Conservation (phyloP, 345 rosid genomes). For the Acer negundo region DNA sequence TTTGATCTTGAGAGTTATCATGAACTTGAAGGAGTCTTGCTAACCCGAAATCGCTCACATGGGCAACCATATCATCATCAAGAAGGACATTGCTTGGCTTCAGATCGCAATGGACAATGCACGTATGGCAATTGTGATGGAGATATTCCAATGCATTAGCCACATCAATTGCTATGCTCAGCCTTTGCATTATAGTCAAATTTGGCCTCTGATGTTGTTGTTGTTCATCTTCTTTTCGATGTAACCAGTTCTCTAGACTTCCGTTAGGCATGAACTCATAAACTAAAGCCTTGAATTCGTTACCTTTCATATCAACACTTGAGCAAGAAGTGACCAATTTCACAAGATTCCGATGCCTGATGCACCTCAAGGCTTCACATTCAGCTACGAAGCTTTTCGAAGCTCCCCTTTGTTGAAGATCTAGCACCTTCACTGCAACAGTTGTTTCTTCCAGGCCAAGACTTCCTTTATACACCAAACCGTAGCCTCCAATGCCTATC, state of each 20-base stretch:
- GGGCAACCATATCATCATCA: constrained; percentile 5
- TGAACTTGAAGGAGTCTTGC: constrained; percentile 6
- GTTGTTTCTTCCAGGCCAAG: constrained; percentile 3
- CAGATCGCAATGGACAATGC: constrained; percentile 16
- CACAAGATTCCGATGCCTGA: constrained; percentile 25
- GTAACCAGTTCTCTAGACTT: constrained; percentile 17
- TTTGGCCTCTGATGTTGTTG: constrained; percentile 1
- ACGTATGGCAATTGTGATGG: constrained; percentile 4
- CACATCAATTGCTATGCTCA: constrained; percentile 18
- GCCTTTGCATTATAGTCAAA: constrained; percentile 7
- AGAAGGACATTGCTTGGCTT: constrained; percentile 18
- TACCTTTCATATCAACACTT: constrained; percentile 3
- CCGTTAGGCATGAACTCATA: constrained; percentile 19
- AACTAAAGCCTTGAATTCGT: constrained; percentile 21
- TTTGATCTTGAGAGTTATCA: background rate
- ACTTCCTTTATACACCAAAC: constrained; percentile 37
- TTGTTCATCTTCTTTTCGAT: background rate
- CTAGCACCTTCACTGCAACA: constrained; percentile 29
- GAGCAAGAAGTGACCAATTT: constrained; percentile 15
- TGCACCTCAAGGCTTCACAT: constrained; percentile 12
- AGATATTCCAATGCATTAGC: constrained; percentile 18
- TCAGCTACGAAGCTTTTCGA: constrained; percentile 14
- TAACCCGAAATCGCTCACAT: constrained; percentile 20
- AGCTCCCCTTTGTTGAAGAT: constrained; percentile 17
- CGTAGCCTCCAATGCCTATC: constrained; percentile 37